Percentiles rank a stretch among this genome's conserved stretches.
phyloP scores from a whole-genome alignment of 345 rosid species.

The Populus simonii region DNA sequence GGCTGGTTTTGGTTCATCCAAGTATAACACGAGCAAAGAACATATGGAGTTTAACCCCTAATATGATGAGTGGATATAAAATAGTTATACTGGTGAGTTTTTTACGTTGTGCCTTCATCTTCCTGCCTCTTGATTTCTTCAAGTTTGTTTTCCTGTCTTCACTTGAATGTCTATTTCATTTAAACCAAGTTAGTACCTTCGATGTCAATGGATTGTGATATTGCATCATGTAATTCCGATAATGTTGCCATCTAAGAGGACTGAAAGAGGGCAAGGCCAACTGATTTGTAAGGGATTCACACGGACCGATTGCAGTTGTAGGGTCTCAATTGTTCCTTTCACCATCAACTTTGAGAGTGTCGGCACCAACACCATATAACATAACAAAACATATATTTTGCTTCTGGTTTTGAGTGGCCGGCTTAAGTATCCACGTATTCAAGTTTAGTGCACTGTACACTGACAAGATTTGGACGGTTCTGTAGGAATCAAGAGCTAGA shows the following conservation, averaged over 20 bases:
- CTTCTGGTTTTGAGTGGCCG: background rate
- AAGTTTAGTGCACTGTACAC: background rate
- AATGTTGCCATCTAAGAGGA: background rate
- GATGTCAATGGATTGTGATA: background rate
- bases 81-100: background rate
- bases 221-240: background rate
- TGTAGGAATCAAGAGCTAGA: background rate
- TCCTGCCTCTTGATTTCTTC: background rate
- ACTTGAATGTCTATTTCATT: background rate
- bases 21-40: conserved; percentile 1
- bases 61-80: conserved; percentile 1
- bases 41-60: background rate
- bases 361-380: conserved; percentile 13
- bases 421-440: background rate
- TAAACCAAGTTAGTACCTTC: background rate
- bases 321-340: conserved; percentile 13
- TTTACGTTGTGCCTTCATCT: background rate
- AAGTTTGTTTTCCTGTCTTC: background rate
- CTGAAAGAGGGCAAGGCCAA: background rate
- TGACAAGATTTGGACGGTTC: conserved; percentile 13
- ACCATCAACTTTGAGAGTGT: conserved; percentile 15
- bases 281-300: background rate
- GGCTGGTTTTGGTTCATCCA: conserved; percentile 20
- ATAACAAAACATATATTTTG: background rate
- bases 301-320: background rate